Conservation (phyloP, 2,329 filamentous ascomycete genomes). For the Diaporthe destruens region DNA sequence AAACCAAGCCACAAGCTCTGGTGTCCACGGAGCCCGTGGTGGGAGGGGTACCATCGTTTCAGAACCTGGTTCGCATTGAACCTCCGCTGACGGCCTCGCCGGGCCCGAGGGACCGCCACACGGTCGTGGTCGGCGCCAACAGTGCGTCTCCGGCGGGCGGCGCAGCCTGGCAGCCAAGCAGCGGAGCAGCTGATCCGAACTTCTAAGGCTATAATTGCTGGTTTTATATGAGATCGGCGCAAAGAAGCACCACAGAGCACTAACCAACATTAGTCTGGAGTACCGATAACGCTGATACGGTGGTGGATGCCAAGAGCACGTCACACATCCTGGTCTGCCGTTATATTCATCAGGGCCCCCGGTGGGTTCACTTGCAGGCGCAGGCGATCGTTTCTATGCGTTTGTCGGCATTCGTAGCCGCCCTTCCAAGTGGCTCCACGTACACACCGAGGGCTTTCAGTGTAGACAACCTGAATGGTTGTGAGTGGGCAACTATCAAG, state of each 20-base stretch:
- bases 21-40: slow-evolving; percentile 8
- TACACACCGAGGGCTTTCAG: background rate
- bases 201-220: background rate
- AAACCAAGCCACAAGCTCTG: slow-evolving; percentile 13
- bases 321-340: background rate
- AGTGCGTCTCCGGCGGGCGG: slow-evolving; percentile 1
- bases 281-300: background rate
- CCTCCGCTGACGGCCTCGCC: background rate
- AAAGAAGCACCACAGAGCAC: background rate
- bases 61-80: slow-evolving; percentile 24
- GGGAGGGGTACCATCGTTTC: slow-evolving; percentile 30
- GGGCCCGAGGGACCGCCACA: background rate
- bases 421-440: background rate
- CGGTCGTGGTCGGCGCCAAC: background rate
- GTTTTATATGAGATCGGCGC: slow-evolving; percentile 9
- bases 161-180: too few relatives aligned
- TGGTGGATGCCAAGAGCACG: background rate
- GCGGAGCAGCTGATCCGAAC: slow-evolving; percentile 25
- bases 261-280: background rate
- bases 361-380: background rate
- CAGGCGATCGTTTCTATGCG: background rate
- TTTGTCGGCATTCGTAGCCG: too few relatives aligned
- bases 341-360: background rate
- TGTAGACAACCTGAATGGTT: background rate
- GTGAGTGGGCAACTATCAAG: background rate